Conservation (phyloP, 2,329 filamentous ascomycete species). For the Metarhizium brunneum region DNA sequence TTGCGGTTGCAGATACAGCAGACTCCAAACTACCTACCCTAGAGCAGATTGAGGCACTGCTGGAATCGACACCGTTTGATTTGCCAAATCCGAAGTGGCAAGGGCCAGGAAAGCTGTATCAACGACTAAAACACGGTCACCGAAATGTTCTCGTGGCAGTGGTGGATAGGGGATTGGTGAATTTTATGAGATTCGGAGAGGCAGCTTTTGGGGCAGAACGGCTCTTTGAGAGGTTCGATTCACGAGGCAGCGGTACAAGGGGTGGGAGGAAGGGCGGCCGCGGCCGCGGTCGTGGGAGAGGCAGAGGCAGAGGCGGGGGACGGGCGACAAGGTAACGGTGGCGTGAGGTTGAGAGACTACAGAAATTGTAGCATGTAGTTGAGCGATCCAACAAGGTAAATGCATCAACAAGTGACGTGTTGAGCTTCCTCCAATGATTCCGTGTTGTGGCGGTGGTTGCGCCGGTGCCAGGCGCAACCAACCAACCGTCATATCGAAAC, state of each 20-base stretch:
- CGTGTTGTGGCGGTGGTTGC: no score
- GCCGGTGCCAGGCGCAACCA: no score
- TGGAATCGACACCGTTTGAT: conserved; percentile 65
- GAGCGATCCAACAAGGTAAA: not conserved
- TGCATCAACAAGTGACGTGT: not conserved
- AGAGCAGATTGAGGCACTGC: conserved; percentile 58
- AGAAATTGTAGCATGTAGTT: not conserved
- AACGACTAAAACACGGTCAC: conserved; percentile 73
- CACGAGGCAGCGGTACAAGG: conserved; percentile 25
- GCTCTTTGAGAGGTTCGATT: conserved; percentile 53
- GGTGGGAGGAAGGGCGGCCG: conserved; percentile 34
- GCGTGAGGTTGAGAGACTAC: not conserved
- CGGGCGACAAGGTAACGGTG: not conserved
- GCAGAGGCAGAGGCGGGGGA: conserved; percentile 11
- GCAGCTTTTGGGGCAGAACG: conserved; percentile 68
- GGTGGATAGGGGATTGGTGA: conserved; percentile 83
- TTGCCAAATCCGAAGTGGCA: conserved; percentile 36
- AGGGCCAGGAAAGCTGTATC: conserved; percentile 51
- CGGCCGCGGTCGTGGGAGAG: conserved; percentile 25
- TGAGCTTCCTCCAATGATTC: not conserved
- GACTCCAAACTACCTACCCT: conserved; percentile 64
- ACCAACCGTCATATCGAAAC: no score
- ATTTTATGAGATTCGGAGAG: conserved; percentile 75
- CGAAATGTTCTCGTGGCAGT: conserved; percentile 79
- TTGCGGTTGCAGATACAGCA: conserved; percentile 73